Conservation (phyloP, 2,329 filamentous ascomycete species). For the Fusarium anguioides region DNA sequence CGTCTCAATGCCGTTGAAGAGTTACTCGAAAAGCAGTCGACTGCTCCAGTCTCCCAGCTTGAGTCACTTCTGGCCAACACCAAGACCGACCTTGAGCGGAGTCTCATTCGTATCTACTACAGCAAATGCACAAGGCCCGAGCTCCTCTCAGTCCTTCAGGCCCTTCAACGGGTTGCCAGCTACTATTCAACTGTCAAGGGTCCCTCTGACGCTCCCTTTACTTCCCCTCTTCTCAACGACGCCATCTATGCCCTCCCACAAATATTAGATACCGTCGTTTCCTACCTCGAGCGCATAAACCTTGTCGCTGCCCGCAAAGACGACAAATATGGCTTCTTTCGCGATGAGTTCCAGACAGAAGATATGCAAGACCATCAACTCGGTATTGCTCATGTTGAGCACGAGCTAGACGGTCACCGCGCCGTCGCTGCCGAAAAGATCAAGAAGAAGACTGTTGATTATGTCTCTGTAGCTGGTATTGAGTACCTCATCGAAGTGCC, state of each 20-base stretch:
- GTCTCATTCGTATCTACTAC: slow-evolving; percentile 95
- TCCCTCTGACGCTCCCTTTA: slow-evolving; percentile 76
- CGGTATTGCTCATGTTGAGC: slow-evolving; percentile 90
- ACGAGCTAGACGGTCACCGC: slow-evolving; percentile 84
- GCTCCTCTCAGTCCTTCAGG: slow-evolving; percentile 85
- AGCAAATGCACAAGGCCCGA: slow-evolving; percentile 93
- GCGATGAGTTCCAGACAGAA: slow-evolving; percentile 87
- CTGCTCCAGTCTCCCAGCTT: slow-evolving; percentile 76
- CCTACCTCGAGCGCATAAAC: slow-evolving; percentile 87
- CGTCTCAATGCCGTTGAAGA: slow-evolving; percentile 89
- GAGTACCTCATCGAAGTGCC: slow-evolving; percentile 95
- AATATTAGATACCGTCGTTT: slow-evolving; percentile 78
- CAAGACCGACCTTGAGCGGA: slow-evolving; percentile 88
- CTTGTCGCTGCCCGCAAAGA: slow-evolving; percentile 82
- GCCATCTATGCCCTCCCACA: slow-evolving; percentile 80
- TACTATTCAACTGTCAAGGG: slow-evolving; percentile 77
- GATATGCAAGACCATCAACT: slow-evolving; percentile 89
- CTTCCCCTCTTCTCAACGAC: slow-evolving; percentile 73
- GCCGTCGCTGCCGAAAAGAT: slow-evolving; percentile 76
- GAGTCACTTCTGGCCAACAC: slow-evolving; percentile 76
- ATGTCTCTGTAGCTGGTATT: slow-evolving; percentile 87
- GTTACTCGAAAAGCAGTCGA: slow-evolving; percentile 75
- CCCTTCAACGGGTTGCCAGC: slow-evolving; percentile 81
- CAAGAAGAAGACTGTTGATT: slow-evolving; percentile 76
- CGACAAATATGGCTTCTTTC: slow-evolving; percentile 95